Evolutionary conservation across 140 eudicot species (phyloP).

Genomic region (Cichorium intybus): DNA sequence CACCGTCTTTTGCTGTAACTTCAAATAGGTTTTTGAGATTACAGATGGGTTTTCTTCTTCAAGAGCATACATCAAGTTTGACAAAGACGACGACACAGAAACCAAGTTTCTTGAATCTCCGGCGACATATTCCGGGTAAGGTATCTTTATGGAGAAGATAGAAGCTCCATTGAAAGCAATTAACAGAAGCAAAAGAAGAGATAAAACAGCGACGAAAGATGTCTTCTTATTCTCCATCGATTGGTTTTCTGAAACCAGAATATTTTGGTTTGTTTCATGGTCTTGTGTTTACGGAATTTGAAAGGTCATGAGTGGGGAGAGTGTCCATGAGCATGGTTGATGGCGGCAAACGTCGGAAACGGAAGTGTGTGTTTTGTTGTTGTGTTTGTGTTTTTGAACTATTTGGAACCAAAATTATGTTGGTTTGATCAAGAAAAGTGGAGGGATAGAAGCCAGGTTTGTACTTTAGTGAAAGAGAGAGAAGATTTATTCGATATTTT

Average conservation of each 20-base stretch:
- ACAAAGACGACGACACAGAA: slow-evolving; percentile 40
- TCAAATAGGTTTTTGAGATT: slow-evolving; percentile 24
- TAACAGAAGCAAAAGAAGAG: slow-evolving; percentile 44
- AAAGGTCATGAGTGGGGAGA: slow-evolving; percentile 26
- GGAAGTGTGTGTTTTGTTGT: slow-evolving; percentile 14
- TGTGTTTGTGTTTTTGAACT: slow-evolving; percentile 16
- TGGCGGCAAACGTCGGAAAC: slow-evolving; percentile 29
- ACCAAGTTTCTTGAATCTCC: slow-evolving; percentile 54
- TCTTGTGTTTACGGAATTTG: slow-evolving; percentile 25
- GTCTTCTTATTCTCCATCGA: slow-evolving; percentile 38
- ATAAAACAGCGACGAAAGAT: slow-evolving; percentile 52
- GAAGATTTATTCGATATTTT: slow-evolving; percentile 14
- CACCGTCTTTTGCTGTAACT: slow-evolving; percentile 4
- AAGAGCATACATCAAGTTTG: slow-evolving; percentile 41
- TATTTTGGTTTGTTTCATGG: slow-evolving; percentile 24
- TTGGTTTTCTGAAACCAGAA: background rate
- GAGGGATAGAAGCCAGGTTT: slow-evolving; percentile 20
- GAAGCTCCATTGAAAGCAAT: slow-evolving; percentile 55
- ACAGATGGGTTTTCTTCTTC: slow-evolving; percentile 44
- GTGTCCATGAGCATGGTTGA: slow-evolving; percentile 28
- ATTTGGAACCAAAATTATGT: slow-evolving; percentile 28
- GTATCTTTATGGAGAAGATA: slow-evolving; percentile 43
- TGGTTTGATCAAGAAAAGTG: slow-evolving; percentile 23
- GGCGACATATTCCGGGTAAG: slow-evolving; percentile 41
- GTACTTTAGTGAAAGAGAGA: slow-evolving; percentile 25